Percentiles rank a stretch among this genome's conserved stretches.
These are phyloP conservation scores for Exophiala lecanii-corni DNA, from an alignment of 2,329 filamentous ascomycete species.

Conservation along the genomic window DNA sequence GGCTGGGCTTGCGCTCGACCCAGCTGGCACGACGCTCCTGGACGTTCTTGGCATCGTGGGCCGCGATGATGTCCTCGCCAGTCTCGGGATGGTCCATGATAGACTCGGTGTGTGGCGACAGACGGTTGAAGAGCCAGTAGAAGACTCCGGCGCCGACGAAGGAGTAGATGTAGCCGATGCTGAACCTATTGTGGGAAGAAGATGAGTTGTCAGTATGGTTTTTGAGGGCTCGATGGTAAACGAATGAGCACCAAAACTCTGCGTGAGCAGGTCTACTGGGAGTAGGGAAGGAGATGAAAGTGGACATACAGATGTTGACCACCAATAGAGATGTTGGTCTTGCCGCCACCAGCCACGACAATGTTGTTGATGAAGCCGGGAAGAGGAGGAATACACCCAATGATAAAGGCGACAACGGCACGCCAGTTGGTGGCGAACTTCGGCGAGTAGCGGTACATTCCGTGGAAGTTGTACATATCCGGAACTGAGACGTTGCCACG, in stretches of 20 bases:
- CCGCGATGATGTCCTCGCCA: slow-evolving; percentile 23
- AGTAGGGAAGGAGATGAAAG: neutral
- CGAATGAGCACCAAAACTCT: neutral
- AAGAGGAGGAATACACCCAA: slow-evolving; percentile 31
- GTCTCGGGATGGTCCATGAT: slow-evolving; percentile 22
- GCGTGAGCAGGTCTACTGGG: slow-evolving; percentile 1
- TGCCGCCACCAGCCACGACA: slow-evolving; percentile 15
- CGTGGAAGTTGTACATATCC: slow-evolving; percentile 25
- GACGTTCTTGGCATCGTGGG: slow-evolving; percentile 21
- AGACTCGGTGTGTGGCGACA: slow-evolving; percentile 21
- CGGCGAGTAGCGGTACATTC: slow-evolving; percentile 23
- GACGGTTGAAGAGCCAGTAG: slow-evolving; percentile 24
- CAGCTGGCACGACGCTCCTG: slow-evolving; percentile 17
- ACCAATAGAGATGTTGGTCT: slow-evolving; percentile 18
- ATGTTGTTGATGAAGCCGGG: slow-evolving; percentile 39
- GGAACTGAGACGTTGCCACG: slow-evolving; percentile 20
- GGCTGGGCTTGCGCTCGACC: slow-evolving; percentile 15
- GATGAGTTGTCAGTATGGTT: slow-evolving; percentile 7
- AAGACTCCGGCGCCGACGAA: slow-evolving; percentile 24
- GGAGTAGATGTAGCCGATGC: slow-evolving; percentile 23
- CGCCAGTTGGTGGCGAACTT: slow-evolving; percentile 44
- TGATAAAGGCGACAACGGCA: slow-evolving; percentile 21
- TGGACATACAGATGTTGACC: slow-evolving; percentile 18
- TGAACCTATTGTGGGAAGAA: slow-evolving; percentile 7
- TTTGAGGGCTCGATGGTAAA: neutral